Evolutionary conservation across 129 eudicot genomes (phyloP).

Genomic region (Erigeron canadensis): DNA sequence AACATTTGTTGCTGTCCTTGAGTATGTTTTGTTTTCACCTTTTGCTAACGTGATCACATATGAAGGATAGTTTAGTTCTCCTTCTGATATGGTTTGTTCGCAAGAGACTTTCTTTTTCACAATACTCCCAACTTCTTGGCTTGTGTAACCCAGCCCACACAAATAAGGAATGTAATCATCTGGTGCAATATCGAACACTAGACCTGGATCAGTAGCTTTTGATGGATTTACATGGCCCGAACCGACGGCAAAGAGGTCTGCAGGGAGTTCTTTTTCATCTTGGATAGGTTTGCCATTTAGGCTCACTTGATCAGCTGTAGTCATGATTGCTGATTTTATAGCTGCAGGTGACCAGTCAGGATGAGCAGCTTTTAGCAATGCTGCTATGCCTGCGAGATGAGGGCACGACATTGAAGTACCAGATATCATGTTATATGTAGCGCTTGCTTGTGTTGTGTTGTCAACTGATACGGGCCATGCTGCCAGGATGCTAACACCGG

Average conservation of each 20-base stretch:
- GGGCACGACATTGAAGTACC: background rate
- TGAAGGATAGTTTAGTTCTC: constrained; percentile 54
- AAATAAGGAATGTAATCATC: background rate
- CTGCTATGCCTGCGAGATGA: constrained; percentile 3
- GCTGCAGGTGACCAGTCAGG: background rate
- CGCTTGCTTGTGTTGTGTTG: background rate
- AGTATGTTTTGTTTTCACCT: constrained; percentile 25
- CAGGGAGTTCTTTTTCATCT: background rate
- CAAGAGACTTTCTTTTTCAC: constrained; percentile 27
- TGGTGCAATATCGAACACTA: background rate
- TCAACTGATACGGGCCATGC: background rate
- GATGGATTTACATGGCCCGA: background rate
- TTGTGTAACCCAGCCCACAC: constrained; percentile 38
- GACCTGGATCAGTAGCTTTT: background rate
- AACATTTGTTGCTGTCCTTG: constrained; percentile 55
- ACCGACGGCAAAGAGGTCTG: background rate
- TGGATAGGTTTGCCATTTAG: background rate
- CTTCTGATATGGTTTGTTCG: constrained; percentile 34
- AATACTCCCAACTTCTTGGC: constrained; percentile 32
- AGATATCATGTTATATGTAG: background rate
- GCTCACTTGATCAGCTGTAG: background rate
- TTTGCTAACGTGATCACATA: constrained; percentile 25
- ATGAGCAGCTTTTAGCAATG: background rate
- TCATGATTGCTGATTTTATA: background rate
- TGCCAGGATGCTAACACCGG: background rate